phyloP scores from a whole-genome alignment of 176 grass and related monocot genomes.

The Alopecurus myosuroides region DNA sequence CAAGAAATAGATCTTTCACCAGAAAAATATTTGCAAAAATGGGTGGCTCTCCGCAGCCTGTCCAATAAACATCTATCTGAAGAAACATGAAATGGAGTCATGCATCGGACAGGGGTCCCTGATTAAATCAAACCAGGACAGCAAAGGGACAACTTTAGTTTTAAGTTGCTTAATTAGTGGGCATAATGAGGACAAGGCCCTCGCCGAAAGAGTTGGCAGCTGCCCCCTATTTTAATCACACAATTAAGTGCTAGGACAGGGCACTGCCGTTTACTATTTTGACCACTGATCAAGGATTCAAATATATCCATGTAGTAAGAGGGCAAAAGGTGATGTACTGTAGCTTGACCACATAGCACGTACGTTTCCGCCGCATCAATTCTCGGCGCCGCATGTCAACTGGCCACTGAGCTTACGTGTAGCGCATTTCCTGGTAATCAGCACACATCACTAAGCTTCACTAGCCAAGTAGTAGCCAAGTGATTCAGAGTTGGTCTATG shows the following conservation, averaged over 20 bases:
- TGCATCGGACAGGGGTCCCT: not conserved
- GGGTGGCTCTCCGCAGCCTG: not conserved
- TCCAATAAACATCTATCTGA: slow-evolving; percentile 19
- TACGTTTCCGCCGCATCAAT: slow-evolving; percentile 21
- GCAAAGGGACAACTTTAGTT: slow-evolving; percentile 25
- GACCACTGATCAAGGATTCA: slow-evolving; percentile 12
- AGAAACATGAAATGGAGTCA: slow-evolving; percentile 27
- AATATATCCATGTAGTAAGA: slow-evolving; percentile 1
- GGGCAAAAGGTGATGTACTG: not conserved
- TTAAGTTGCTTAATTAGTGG: slow-evolving; percentile 38
- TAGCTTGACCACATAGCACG: slow-evolving; percentile 8
- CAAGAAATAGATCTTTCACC: slow-evolving; percentile 22
- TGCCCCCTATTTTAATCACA: slow-evolving; percentile 23
- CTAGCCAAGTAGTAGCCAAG: not conserved
- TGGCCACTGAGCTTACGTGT: slow-evolving; percentile 26
- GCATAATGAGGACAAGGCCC: slow-evolving; percentile 37
- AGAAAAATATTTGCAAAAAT: slow-evolving; percentile 8
- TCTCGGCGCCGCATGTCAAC: slow-evolving; percentile 33
- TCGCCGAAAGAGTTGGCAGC: slow-evolving; percentile 25
- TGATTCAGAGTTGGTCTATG: not conserved
- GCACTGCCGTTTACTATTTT: slow-evolving; percentile 10
- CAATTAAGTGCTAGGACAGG: not conserved
- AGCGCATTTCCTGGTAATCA: slow-evolving; percentile 24
- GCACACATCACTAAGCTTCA: not conserved
- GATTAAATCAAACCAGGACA: slow-evolving; percentile 36